Percentiles rank a stretch among this genome's conserved stretches.
Evolutionary conservation across 352 stramenopile species (phyloP).

Genomic region (Phytopythium boreale): DNA sequence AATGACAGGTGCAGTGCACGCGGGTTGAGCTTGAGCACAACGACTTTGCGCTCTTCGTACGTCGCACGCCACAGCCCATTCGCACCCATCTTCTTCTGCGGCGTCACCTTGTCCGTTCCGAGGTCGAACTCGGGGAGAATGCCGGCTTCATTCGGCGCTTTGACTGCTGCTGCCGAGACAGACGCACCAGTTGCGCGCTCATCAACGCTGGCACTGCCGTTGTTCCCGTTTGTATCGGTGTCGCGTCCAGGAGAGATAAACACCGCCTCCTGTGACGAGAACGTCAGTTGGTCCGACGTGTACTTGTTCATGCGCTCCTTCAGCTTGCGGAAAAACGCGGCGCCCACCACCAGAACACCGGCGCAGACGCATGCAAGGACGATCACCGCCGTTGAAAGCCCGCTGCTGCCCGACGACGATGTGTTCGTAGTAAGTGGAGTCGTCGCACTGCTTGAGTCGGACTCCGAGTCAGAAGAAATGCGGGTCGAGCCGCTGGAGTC

Average conservation of each 20-base stretch:
- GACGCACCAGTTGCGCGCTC: neutral
- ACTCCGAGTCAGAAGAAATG: neutral
- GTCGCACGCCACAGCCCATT: conserved; percentile 52
- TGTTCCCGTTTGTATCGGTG: conserved; percentile 7
- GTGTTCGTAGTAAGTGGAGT: neutral
- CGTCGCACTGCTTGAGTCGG: neutral
- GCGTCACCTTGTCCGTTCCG: conserved; percentile 35
- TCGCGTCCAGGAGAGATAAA: conserved; percentile 13
- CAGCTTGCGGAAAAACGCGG: conserved; percentile 35
- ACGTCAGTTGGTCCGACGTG: conserved; percentile 24
- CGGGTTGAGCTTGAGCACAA: conserved; percentile 50
- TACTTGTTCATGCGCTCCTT: conserved; percentile 30
- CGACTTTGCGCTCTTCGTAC: conserved; percentile 43
- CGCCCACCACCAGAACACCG: conserved; percentile 25
- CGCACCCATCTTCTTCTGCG: conserved; percentile 52
- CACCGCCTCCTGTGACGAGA: conserved; percentile 26
- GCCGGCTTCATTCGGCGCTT: conserved; percentile 11
- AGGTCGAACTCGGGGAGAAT: conserved; percentile 47
- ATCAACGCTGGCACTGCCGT: neutral
- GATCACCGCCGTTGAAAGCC: conserved; percentile 19
- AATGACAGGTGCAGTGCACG: conserved; percentile 30
- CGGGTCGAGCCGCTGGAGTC: neutral
- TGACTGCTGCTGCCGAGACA: neutral
- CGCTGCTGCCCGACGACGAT: neutral
- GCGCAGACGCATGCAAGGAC: conserved; percentile 18